A percentile compares a stretch with the other conserved stretches of the same genome.
phyloP scores from a whole-genome alignment of 2,329 filamentous ascomycete species.

The Xylaria hypoxylon region DNA sequence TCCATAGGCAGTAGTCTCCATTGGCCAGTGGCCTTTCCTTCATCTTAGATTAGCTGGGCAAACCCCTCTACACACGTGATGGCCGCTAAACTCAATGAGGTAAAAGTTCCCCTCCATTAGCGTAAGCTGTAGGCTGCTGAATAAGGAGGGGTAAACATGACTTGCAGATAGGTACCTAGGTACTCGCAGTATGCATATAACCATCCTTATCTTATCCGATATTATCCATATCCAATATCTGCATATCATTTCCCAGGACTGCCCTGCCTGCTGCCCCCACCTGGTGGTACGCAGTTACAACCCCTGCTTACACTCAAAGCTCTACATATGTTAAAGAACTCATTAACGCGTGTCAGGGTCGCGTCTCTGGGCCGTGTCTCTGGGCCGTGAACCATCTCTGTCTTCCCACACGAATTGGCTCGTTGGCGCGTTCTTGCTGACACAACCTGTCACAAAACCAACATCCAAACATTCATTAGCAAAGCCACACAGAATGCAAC shows the following conservation, averaged over 20 bases:
- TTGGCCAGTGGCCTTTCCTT: neutral
- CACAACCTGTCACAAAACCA: slow-evolving; percentile 18
- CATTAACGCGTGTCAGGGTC: slow-evolving; percentile 39
- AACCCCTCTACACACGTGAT: slow-evolving; percentile 9
- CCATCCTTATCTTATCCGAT: neutral
- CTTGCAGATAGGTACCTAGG: slow-evolving; percentile 3
- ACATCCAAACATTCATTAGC: neutral
- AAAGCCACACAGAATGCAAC: neutral
- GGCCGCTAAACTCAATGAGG: neutral
- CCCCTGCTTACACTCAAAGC: neutral
- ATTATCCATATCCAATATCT: neutral
- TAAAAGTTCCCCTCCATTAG: slow-evolving; percentile 31
- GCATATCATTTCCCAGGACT: slow-evolving; percentile 4
- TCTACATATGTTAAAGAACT: too few relatives aligned
- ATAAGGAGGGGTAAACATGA: slow-evolving; percentile 27
- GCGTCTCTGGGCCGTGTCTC: slow-evolving; percentile 30
- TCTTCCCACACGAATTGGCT: slow-evolving; percentile 26
- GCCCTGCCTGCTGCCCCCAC: slow-evolving; percentile 9
- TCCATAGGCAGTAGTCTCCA: too few relatives aligned
- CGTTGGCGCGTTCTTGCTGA: slow-evolving; percentile 22
- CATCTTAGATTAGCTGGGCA: too few relatives aligned
- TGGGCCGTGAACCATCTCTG: slow-evolving; percentile 18
- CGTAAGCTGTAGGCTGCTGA: slow-evolving; percentile 14
- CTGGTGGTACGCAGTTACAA: slow-evolving; percentile 7
- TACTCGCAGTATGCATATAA: slow-evolving; percentile 18